These are phyloP conservation scores for Pythium pectinolyticum DNA, from an alignment of 352 stramenopile species.

Conservation along the genomic window DNA sequence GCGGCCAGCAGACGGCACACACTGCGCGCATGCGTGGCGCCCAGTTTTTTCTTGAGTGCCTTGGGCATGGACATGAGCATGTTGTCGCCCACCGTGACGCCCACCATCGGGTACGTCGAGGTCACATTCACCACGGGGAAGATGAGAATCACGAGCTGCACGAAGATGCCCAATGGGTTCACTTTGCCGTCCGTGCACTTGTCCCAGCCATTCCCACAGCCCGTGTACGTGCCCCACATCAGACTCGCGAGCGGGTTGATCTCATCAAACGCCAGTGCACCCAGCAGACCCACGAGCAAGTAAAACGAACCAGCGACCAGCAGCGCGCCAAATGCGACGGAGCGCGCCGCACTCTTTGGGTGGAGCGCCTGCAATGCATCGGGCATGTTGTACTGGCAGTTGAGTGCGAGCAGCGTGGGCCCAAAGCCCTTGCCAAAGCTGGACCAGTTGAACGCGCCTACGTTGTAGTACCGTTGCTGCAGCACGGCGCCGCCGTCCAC, in stretches of 20 bases:
- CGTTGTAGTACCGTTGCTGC: constrained; percentile 38
- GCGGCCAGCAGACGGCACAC: constrained; percentile 67
- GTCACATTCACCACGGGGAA: constrained; percentile 85
- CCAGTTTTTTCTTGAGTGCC: constrained; percentile 50
- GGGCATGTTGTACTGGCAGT: constrained; percentile 89
- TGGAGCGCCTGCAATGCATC: constrained; percentile 79
- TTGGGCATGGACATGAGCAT: constrained; percentile 82
- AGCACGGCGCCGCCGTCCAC: constrained; percentile 55
- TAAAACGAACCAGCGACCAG: constrained; percentile 73
- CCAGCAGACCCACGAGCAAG: constrained; percentile 69
- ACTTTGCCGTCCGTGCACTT: constrained; percentile 40
- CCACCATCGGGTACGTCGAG: constrained; percentile 84
- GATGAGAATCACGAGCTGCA: constrained; percentile 81
- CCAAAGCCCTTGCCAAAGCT: constrained; percentile 86
- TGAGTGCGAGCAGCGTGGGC: constrained; percentile 79
- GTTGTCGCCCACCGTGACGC: constrained; percentile 83
- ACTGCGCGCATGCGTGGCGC: constrained; percentile 44
- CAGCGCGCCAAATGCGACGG: constrained; percentile 64
- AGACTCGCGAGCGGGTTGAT: constrained; percentile 78
- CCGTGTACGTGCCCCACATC: constrained; percentile 81
- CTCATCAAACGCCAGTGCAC: constrained; percentile 70
- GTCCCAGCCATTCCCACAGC: constrained; percentile 79
- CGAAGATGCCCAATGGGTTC: constrained; percentile 52
- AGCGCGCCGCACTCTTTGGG: constrained; percentile 58
- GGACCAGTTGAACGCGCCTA: constrained; percentile 68